phyloP scores from a whole-genome alignment of 306 rosid genomes.

The Pueraria montana region DNA sequence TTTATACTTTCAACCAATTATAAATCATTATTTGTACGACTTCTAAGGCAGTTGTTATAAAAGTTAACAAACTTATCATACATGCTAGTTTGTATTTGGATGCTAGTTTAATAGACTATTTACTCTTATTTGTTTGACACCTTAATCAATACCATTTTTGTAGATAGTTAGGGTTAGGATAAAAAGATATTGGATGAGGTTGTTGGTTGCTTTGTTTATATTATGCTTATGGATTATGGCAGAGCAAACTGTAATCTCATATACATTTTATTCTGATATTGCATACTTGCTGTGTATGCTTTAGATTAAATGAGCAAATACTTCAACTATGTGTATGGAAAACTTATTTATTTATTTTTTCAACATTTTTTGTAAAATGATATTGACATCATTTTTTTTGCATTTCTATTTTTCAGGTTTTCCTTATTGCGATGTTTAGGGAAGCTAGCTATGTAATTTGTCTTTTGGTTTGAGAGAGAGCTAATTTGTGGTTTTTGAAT shows the following conservation, averaged over 20 bases:
- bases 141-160: constrained; percentile 1
- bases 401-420: constrained; percentile 50
- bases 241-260: neutral
- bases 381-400: neutral
- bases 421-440: constrained; percentile 39
- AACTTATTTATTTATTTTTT: neutral
- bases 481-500: constrained; percentile 56
- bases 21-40: neutral
- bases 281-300: neutral
- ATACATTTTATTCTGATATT: constrained; percentile 1
- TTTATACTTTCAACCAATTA: neutral
- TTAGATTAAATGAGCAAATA: constrained; percentile 16
- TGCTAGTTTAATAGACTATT: neutral
- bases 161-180: constrained; percentile 4
- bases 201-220: constrained; percentile 22
- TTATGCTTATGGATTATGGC: constrained; percentile 15
- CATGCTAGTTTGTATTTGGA: neutral
- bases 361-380: neutral
- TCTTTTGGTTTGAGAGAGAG: constrained; percentile 48
- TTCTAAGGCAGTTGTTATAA: neutral
- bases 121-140: neutral
- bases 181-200: neutral
- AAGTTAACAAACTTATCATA: no score
- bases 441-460: constrained; percentile 31
- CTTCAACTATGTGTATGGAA: neutral